Evolutionary conservation across 441 rosid species (phyloP).

Genomic region (Metrosideros polymorpha): DNA sequence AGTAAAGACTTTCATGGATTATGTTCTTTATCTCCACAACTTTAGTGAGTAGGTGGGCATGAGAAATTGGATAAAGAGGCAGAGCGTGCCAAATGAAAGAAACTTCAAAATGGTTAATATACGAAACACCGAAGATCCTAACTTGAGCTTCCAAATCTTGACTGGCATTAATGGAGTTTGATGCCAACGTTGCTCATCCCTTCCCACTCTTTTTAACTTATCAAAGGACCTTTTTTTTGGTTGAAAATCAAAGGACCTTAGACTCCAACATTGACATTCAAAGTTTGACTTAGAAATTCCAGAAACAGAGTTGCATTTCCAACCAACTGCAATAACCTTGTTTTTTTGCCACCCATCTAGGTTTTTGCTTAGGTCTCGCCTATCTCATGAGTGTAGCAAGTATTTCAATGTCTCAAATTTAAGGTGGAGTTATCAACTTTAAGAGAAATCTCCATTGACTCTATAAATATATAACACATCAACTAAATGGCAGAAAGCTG

Average conservation of each 20-base stretch:
- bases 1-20: not conserved
- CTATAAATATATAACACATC: not conserved
- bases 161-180: not conserved
- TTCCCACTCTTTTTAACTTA: not conserved
- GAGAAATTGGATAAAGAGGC: not conserved
- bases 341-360: not conserved
- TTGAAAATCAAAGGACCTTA: not conserved
- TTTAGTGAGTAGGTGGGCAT: not conserved
- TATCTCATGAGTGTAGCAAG: not conserved
- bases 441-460: not conserved
- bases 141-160: not conserved
- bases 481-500: not conserved
- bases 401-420: not conserved
- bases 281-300: not conserved
- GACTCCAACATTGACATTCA: not conserved
- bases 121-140: not conserved
- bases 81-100: not conserved
- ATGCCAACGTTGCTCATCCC: not conserved
- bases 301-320: not conserved
- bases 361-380: not conserved
- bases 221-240: not conserved
- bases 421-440: not conserved
- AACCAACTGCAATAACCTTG: not conserved
- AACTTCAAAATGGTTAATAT: not conserved
- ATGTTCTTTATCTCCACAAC: not conserved